phyloP scores from a whole-genome alignment of 108 stramenopile species.

The Fragilaria radians region DNA sequence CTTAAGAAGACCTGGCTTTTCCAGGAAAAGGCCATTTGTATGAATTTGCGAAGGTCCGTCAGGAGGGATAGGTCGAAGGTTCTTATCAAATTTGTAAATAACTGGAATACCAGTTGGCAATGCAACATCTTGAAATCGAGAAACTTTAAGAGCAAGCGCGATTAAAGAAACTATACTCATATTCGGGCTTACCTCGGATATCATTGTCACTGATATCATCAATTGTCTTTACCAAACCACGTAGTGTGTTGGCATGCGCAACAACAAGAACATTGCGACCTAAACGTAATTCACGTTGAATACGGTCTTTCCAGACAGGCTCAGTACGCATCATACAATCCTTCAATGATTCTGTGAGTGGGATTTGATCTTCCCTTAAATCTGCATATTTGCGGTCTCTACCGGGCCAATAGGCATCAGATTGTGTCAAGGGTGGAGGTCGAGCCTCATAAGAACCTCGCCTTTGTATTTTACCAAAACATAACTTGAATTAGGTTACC shows the following conservation, averaged over 20 bases:
- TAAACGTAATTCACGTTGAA: constrained; percentile 63
- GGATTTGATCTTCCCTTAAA: constrained; percentile 69
- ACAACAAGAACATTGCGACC: constrained; percentile 91
- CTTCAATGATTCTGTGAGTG: constrained; percentile 79
- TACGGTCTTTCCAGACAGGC: constrained; percentile 83
- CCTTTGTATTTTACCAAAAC: no score
- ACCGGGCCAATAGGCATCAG: constrained; percentile 81
- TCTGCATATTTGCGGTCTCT: constrained; percentile 81
- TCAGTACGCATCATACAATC: constrained; percentile 85
- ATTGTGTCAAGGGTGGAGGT: constrained; percentile 68
- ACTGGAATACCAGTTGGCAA: constrained; percentile 93
- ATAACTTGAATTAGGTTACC: no score
- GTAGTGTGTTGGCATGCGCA: constrained; percentile 87
- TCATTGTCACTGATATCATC: constrained; percentile 44
- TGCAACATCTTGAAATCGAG: constrained; percentile 51
- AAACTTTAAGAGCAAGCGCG: neutral
- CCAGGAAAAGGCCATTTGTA: constrained; percentile 79
- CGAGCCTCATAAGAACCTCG: constrained; percentile 35
- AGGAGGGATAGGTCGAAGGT: constrained; percentile 52
- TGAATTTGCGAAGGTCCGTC: constrained; percentile 39
- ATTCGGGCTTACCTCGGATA: constrained; percentile 2
- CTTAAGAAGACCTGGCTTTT: constrained; percentile 81
- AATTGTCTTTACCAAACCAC: constrained; percentile 76
- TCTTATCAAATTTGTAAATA: constrained; percentile 84
- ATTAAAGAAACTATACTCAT: neutral